These are phyloP conservation scores for Fusarium hainanense DNA, from an alignment of 2,329 filamentous ascomycete genomes.

Conservation along the genomic window DNA sequence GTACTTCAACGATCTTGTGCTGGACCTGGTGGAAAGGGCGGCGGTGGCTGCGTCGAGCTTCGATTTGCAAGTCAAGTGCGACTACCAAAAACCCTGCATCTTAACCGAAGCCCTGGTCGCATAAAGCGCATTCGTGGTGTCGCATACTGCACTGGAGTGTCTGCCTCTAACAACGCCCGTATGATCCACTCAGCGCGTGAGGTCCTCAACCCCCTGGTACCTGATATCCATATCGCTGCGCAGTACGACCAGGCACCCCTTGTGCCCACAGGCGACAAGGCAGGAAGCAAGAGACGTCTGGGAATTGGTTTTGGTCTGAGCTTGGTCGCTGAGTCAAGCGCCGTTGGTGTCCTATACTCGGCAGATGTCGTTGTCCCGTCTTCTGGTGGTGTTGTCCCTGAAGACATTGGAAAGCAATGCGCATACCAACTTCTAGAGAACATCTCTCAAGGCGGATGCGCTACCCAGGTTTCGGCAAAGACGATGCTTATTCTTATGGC, in stretches of 20 bases:
- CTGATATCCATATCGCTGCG: conserved; percentile 90
- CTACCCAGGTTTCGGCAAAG: conserved; percentile 74
- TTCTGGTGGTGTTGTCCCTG: conserved; percentile 83
- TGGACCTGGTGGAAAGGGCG: conserved; percentile 78
- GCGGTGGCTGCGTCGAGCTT: conserved; percentile 92
- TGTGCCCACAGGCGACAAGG: conserved; percentile 64
- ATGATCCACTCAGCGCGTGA: conserved; percentile 94
- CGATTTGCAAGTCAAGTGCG: conserved; percentile 94
- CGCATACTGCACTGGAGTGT: conserved; percentile 91
- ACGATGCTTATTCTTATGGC: conserved; percentile 92
- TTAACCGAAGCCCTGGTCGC: conserved; percentile 82
- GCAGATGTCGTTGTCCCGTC: conserved; percentile 83
- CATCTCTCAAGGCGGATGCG: conserved; percentile 85
- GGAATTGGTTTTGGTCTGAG: conserved; percentile 93
- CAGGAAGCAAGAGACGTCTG: conserved; percentile 69
- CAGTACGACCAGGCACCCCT: conserved; percentile 77
- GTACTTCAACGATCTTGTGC: conserved; percentile 84
- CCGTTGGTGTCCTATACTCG: conserved; percentile 82
- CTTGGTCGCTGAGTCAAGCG: conserved; percentile 91
- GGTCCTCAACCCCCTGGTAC: conserved; percentile 84
- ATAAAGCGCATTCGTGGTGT: conserved; percentile 92
- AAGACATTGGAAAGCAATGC: conserved; percentile 89
- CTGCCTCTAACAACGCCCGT: conserved; percentile 90
- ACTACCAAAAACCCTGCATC: conserved; percentile 91
- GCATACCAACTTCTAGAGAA: conserved; percentile 90